Conservation (phyloP, 352 stramenopile genomes). For the Nothophytophthora sp. region DNA sequence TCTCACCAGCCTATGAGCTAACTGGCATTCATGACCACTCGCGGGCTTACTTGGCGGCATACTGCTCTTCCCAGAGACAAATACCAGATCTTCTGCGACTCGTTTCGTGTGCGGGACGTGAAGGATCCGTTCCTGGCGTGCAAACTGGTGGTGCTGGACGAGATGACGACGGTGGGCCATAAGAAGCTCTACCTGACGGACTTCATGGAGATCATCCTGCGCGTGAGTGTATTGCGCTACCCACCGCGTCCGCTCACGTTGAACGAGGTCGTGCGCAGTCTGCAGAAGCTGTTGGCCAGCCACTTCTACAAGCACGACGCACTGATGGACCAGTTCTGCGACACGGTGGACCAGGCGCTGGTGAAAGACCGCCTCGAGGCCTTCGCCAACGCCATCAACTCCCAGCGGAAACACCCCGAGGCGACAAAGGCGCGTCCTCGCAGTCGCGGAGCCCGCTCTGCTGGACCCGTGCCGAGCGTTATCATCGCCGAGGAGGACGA, state of each 20-base stretch:
- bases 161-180: constrained; percentile 69
- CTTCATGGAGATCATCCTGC: constrained; percentile 79
- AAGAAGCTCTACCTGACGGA: constrained; percentile 79
- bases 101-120: constrained; percentile 62
- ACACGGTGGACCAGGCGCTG: constrained; percentile 55
- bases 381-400: constrained; percentile 58
- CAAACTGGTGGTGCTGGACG: constrained; percentile 74
- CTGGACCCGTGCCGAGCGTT: constrained; percentile 4
- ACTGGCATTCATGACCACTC: no score
- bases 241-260: constrained; percentile 37
- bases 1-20: background rate
- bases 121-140: constrained; percentile 74
- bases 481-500: constrained; percentile 17
- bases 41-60: no score
- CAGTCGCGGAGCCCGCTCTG: constrained; percentile 10
- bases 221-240: constrained; percentile 60
- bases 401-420: constrained; percentile 18
- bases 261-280: constrained; percentile 45
- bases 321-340: constrained; percentile 56
- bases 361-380: constrained; percentile 62
- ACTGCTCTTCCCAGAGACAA: constrained; percentile 33
- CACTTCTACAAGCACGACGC: constrained; percentile 75
- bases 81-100: constrained; percentile 69
- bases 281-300: constrained; percentile 63
- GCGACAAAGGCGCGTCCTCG: constrained; percentile 7